Percentiles rank a stretch among this genome's conserved stretches.
Conservation (phyloP, 371 early-diverging fungal genomes). For the Nematocida homosporus region DNA sequence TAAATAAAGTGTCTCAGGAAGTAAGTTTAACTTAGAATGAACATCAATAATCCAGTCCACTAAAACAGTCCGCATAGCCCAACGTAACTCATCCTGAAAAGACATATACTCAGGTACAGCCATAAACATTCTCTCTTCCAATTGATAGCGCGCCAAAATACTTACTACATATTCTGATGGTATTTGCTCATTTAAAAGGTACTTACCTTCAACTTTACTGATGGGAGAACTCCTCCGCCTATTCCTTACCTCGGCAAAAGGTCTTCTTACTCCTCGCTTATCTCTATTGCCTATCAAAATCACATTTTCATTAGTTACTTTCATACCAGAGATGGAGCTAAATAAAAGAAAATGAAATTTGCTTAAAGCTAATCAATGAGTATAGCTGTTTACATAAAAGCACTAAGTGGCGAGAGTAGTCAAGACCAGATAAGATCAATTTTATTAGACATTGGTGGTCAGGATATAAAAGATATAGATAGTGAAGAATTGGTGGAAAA, state of each 20-base stretch:
- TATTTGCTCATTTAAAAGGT: constrained; percentile 39
- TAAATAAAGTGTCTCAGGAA: constrained; percentile 89
- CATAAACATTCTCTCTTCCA: constrained; percentile 16
- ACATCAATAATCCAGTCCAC: constrained; percentile 85
- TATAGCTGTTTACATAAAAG: constrained; percentile 41
- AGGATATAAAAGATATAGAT: constrained; percentile 14
- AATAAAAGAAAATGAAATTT: constrained; percentile 61
- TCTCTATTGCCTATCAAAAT: constrained; percentile 28
- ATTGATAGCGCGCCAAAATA: constrained; percentile 46
- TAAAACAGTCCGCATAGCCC: constrained; percentile 83
- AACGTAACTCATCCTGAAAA: constrained; percentile 77
- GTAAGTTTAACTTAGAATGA: constrained; percentile 77
- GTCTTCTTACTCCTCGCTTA: constrained; percentile 27
- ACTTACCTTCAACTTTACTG: constrained; percentile 3
- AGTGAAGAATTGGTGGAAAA: constrained; percentile 37
- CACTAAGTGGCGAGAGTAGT: constrained; percentile 16
- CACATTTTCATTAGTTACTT: constrained; percentile 51
- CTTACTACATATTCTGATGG: constrained; percentile 53
- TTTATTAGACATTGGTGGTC: constrained; percentile 34
- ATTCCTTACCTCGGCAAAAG: constrained; percentile 17
- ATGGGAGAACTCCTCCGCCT: background rate
- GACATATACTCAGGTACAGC: constrained; percentile 71
- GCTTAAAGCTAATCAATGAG: constrained; percentile 24
- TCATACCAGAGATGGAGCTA: constrained; percentile 46
- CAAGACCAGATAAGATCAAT: constrained; percentile 30